Conservation (phyloP, 352 stramenopile species). For the Phytophthora parvispora region DNA sequence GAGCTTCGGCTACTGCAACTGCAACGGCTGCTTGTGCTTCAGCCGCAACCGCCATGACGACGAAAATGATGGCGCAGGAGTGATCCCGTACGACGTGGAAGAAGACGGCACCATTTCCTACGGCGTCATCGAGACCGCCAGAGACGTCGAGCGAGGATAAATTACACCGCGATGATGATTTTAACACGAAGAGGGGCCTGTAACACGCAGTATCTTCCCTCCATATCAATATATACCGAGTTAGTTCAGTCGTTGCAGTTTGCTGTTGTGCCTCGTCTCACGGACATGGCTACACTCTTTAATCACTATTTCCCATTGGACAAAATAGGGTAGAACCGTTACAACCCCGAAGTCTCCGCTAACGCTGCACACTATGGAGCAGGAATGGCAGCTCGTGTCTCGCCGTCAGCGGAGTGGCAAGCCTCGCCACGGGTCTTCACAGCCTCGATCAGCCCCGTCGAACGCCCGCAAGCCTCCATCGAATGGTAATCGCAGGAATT, state of each 20-base stretch:
- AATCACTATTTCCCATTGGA: constrained; percentile 10
- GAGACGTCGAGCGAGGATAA: constrained; percentile 30
- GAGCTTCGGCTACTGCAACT: constrained; percentile 44
- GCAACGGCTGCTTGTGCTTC: constrained; percentile 42
- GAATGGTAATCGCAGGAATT: constrained; percentile 1
- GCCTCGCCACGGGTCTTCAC: constrained; percentile 6
- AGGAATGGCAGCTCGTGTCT: constrained; percentile 41
- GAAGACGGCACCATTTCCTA: constrained; percentile 34
- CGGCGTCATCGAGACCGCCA: constrained; percentile 18
- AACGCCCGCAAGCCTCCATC: background rate
- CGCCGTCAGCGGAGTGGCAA: constrained; percentile 27
- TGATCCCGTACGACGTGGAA: constrained; percentile 36
- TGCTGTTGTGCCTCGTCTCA: background rate
- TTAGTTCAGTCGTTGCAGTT: background rate
- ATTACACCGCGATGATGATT: background rate
- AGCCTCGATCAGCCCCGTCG: background rate
- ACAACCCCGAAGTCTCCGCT: background rate
- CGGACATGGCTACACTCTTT: constrained; percentile 12
- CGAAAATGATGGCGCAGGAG: constrained; percentile 13
- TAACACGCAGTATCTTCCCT: too few species aligned
- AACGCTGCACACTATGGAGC: constrained; percentile 18
- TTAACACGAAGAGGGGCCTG: background rate
- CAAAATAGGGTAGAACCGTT: constrained; percentile 2
- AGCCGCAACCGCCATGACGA: constrained; percentile 27
- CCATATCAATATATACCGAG: constrained; percentile 1